phyloP scores from a whole-genome alignment of 768 basidiomycete species.

The Krasilnikovozyma curviuscula region DNA sequence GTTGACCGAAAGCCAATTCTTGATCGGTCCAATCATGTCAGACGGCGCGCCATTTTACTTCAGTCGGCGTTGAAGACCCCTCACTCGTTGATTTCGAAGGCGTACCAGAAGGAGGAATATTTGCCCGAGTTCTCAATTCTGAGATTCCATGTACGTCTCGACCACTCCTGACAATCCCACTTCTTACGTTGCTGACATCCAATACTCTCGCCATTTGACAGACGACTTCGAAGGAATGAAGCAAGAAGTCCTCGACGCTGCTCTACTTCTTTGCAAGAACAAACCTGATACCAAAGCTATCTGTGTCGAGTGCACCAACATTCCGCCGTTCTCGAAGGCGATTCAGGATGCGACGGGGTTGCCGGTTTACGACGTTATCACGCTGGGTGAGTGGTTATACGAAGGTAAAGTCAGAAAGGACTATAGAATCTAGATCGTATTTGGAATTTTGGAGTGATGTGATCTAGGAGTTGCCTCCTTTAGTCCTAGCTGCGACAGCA shows the following conservation, averaged over 20 bases:
- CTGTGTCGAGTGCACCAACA: slow-evolving; percentile 18
- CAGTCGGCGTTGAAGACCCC: neutral
- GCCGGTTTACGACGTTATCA: no score
- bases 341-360: no score
- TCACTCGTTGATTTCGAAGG: slow-evolving; percentile 14
- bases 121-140: slow-evolving; percentile 14
- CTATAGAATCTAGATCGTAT: no score
- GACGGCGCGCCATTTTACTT: neutral
- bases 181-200: neutral
- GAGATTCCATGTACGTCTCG: slow-evolving; percentile 10
- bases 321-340: no score
- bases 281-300: slow-evolving; percentile 15
- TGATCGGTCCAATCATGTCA: neutral
- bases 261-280: slow-evolving; percentile 3
- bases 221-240: slow-evolving; percentile 18
- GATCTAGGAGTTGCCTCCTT: no score
- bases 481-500: no score
- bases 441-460: no score
- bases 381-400: no score
- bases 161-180: neutral
- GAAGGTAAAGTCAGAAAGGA: no score
- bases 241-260: slow-evolving; percentile 15
- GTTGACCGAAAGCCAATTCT: no score
- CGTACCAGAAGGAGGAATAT: slow-evolving; percentile 11
- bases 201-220: neutral